Base-by-base conservation (phyloP, 805 yeast species). In the Myxozyma kluyveri region DNA sequence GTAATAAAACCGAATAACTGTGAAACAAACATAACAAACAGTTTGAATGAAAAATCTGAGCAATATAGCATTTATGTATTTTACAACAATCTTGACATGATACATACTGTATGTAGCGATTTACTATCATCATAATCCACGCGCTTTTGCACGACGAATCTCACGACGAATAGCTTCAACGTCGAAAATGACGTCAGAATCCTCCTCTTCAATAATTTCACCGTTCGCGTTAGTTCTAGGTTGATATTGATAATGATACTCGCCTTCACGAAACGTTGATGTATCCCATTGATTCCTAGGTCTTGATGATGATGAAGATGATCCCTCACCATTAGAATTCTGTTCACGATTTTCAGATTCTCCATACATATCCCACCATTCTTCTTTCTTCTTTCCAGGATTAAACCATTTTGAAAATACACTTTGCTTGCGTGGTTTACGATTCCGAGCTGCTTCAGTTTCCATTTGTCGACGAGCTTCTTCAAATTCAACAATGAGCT, bases 401-500 rank as follows among this genome's bases (percentile, higher is more conserved):
- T 58, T 62, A 75, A 73, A 50, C 72, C 68, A 65, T 35, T 48
- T 75, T 72, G 76, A 38, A 67, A 65, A 46, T 40, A 67, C 66
- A 23, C 71, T 69, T 42, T 55, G 47, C 33, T 53, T 41, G 22
- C 59, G 57, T 44, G 59, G 54, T 21, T 54, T 60, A 26, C 58
- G 57, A 44, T 56, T 39, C 41, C 64, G 63, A 26, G 37, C 43
- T 3, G 42, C 48, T 41, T 51, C 56, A 12, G 42, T 44, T 41
- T 54, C 59, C 75, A 82, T 73, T 57, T 79, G 79, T 48, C 80
- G 81, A 49, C 87, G 78, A 0, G 95, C 95, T 58, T 85, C 88
- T 60, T 88, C 96, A 62, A 91, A 86, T 66, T 93, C 99, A 51
- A 75, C 74, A 10, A 93, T 77, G 62, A 93, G 73, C 64, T 87